A percentile compares a stretch with the other conserved stretches of the same genome.
Evolutionary conservation across 129 eudicot species (phyloP).

Genomic region (Lactuca saligna): DNA sequence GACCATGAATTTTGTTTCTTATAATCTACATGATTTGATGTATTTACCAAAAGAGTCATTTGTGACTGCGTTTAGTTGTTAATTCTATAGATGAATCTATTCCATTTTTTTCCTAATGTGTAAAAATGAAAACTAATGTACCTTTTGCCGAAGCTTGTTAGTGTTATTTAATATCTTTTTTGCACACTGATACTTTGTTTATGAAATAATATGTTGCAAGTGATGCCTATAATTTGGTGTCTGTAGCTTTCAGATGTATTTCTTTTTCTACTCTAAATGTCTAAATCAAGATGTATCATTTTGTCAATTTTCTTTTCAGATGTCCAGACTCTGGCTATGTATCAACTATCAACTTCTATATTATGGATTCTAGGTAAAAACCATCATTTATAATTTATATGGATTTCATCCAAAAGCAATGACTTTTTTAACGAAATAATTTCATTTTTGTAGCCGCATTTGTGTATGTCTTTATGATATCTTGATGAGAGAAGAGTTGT

Average conservation of each 20-base stretch:
- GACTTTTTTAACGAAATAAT: not conserved
- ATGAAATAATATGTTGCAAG: not conserved
- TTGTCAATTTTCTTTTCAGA: conserved; percentile 49
- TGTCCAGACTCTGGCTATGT: conserved; percentile 96
- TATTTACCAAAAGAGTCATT: not conserved
- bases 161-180: not conserved
- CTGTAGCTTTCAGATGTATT: not conserved
- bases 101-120: not conserved
- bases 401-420: conserved; percentile 59
- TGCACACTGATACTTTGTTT: conserved; percentile 3
- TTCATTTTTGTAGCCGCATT: conserved; percentile 50
- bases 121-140: conserved; percentile 6
- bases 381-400: not conserved
- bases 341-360: conserved; percentile 71
- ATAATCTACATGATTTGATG: not conserved
- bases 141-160: not conserved
- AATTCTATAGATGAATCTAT: not conserved
- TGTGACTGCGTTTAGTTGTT: not conserved
- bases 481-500: conserved; percentile 80
- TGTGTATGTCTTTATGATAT: conserved; percentile 75
- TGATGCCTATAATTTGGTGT: not conserved
- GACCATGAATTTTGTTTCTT: conserved; percentile 5
- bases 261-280: not conserved
- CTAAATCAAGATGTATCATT: not conserved
- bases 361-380: conserved; percentile 85